These are phyloP conservation scores for Penicillium sp. DNA, from an alignment of 2,329 filamentous ascomycete genomes.

Conservation along the genomic window DNA sequence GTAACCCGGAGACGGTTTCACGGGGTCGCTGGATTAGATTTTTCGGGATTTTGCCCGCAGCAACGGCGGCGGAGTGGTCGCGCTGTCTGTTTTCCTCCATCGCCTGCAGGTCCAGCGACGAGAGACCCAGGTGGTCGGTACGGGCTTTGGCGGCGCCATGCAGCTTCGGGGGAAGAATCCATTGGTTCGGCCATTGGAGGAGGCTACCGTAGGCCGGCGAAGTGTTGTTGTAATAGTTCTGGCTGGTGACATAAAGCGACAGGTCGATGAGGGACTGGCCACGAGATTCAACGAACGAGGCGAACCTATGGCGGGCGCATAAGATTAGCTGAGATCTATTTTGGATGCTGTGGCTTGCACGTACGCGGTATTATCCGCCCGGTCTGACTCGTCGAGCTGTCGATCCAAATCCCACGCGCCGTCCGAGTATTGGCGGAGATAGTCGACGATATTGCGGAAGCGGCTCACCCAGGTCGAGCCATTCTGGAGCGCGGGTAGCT, in stretches of 20 bases:
- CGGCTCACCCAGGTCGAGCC: conserved; percentile 53
- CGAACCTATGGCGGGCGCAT: conserved; percentile 33
- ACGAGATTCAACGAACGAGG: conserved; percentile 69
- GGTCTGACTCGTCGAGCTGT: conserved; percentile 41
- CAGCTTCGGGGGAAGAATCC: conserved; percentile 73
- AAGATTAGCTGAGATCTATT: conserved; percentile 1
- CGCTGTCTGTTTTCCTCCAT: conserved; percentile 41
- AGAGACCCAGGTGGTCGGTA: conserved; percentile 68
- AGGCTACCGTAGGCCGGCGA: conserved; percentile 77
- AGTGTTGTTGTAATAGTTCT: conserved; percentile 77
- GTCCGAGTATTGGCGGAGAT: conserved; percentile 47
- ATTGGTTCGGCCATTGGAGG: conserved; percentile 83
- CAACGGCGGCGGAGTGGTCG: conserved; percentile 39
- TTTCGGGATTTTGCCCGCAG: conserved; percentile 41
- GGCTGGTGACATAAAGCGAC: conserved; percentile 82
- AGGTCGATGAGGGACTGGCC: conserved; percentile 79
- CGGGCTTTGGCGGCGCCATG: conserved; percentile 68
- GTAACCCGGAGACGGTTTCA: conserved; percentile 59
- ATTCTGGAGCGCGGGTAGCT: conserved; percentile 58
- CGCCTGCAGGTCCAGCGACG: conserved; percentile 62
- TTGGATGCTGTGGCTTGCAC: conserved; percentile 12
- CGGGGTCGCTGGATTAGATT: conserved; percentile 56
- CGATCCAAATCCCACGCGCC: conserved; percentile 51
- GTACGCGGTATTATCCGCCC: conserved; percentile 52
- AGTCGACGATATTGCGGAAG: conserved; percentile 54